These are phyloP conservation scores for Nannochloropsis oceanica DNA, from an alignment of 108 stramenopile species.

Conservation along the genomic window DNA sequence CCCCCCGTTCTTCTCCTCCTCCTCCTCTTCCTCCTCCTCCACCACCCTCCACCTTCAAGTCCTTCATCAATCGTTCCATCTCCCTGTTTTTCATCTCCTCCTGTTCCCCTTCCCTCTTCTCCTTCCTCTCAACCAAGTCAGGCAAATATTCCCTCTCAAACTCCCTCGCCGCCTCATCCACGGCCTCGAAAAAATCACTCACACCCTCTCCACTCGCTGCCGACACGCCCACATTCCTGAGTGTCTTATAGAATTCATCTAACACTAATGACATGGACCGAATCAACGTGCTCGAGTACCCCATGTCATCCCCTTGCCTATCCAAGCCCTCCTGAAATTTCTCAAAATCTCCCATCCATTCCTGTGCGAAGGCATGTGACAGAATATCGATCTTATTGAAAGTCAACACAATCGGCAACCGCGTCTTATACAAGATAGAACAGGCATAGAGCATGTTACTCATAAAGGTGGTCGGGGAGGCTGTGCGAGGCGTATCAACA, in stretches of 20 bases:
- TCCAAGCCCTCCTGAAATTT: constrained; percentile 87
- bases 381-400: constrained; percentile 77
- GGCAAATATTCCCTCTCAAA: constrained; percentile 69
- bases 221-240: constrained; percentile 70
- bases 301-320: constrained; percentile 14
- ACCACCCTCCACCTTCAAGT: not conserved
- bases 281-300: not conserved
- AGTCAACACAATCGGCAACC: constrained; percentile 77
- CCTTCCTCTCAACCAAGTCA: constrained; percentile 61
- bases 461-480: constrained; percentile 94
- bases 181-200: constrained; percentile 60
- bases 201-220: constrained; percentile 88
- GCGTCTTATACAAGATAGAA: constrained; percentile 81
- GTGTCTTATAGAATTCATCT: constrained; percentile 89
- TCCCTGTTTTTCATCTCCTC: constrained; percentile 51
- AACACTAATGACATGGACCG: constrained; percentile 67
- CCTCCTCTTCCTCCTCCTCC: not conserved
- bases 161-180: constrained; percentile 61
- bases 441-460: constrained; percentile 99
- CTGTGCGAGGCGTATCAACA: constrained; percentile 86
- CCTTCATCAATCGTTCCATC: constrained; percentile 15
- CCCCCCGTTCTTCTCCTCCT: not conserved
- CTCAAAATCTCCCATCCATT: constrained; percentile 98
- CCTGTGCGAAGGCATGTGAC: constrained; percentile 46
- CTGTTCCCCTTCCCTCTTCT: constrained; percentile 49